Conservation (phyloP, 2,329 filamentous ascomycete species). For the Leptosphaerulina australis region DNA sequence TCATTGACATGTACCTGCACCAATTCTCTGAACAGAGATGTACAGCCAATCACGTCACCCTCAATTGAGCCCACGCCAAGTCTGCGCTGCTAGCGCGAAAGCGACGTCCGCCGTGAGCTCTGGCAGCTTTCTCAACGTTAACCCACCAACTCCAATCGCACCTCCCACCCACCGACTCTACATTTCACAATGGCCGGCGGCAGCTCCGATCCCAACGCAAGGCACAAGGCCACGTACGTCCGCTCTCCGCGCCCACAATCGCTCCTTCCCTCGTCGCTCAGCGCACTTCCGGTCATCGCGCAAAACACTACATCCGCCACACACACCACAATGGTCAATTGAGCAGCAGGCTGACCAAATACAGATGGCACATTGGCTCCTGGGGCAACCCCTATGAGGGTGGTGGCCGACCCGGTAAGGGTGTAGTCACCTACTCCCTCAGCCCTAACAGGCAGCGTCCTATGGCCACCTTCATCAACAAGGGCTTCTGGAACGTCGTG, state of each 20-base stretch:
- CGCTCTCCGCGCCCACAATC: conserved; percentile 15
- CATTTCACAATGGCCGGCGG: conserved; percentile 40
- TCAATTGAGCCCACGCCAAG: conserved; percentile 8
- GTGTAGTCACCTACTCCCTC: conserved; percentile 73
- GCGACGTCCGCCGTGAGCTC: conserved; percentile 17
- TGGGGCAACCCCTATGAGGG: conserved; percentile 50
- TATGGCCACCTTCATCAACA: conserved; percentile 75
- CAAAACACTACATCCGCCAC: conserved; percentile 14
- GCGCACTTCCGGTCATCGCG: conserved; percentile 11
- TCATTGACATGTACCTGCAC: not conserved
- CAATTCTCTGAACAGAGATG: not conserved
- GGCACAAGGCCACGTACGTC: conserved; percentile 41
- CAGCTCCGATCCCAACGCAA: conserved; percentile 33
- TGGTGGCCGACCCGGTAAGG: conserved; percentile 59
- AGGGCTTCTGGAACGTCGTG: conserved; percentile 94
- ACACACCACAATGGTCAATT: not conserved
- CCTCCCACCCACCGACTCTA: conserved; percentile 20
- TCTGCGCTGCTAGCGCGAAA: conserved; percentile 7
- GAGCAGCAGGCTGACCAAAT: conserved; percentile 24
- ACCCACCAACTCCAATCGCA: conserved; percentile 28
- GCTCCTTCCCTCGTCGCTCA: conserved; percentile 12
- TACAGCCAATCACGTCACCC: conserved; percentile 6
- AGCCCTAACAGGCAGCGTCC: conserved; percentile 89
- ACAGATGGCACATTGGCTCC: conserved; percentile 47
- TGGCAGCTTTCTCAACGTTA: conserved; percentile 27